Percentiles rank a stretch among this genome's conserved stretches.
Evolutionary conservation across 371 early-diverging fungal genomes (phyloP).

Genomic region (Capillidium heterosporum): DNA sequence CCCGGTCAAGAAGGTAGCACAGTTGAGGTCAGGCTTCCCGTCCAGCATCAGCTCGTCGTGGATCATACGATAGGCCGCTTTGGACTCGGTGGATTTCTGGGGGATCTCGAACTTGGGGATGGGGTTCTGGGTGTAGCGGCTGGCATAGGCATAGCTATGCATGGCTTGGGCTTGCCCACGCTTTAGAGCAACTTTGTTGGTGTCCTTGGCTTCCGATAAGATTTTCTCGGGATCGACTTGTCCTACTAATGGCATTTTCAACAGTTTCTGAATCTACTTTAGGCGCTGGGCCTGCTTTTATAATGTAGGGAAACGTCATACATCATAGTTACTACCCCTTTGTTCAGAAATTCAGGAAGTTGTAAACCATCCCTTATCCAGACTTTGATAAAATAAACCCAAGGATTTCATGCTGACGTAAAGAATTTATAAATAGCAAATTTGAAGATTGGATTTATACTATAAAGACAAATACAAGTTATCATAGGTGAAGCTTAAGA

Average conservation of each 20-base stretch:
- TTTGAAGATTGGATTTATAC: too few species aligned
- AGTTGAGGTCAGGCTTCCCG: constrained; percentile 44
- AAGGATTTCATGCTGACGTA: too few species aligned
- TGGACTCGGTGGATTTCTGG: constrained; percentile 18
- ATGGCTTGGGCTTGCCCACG: not conserved
- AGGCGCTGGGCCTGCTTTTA: not conserved
- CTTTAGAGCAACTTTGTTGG: constrained; percentile 1
- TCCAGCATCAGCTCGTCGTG: constrained; percentile 39
- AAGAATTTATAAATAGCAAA: too few species aligned
- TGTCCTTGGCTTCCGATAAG: not conserved
- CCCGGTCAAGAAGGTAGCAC: constrained; percentile 55
- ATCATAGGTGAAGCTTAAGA: too few species aligned
- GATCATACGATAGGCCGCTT: constrained; percentile 32
- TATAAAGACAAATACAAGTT: too few species aligned
- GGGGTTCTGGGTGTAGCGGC: not conserved
- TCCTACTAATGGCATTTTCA: not conserved
- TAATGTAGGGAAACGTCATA: not conserved
- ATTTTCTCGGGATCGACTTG: constrained; percentile 1
- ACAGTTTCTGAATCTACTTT: not conserved
- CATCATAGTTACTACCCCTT: not conserved
- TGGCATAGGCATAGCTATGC: constrained; percentile 1
- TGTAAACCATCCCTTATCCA: not conserved
- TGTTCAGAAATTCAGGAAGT: not conserved
- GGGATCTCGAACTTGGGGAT: constrained; percentile 18
- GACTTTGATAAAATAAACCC: too few species aligned